Evolutionary conservation across 352 stramenopile genomes (phyloP), one percentile per base, ranked within the genome.

Genomic region (Globisporangium cystogenes): DNA sequence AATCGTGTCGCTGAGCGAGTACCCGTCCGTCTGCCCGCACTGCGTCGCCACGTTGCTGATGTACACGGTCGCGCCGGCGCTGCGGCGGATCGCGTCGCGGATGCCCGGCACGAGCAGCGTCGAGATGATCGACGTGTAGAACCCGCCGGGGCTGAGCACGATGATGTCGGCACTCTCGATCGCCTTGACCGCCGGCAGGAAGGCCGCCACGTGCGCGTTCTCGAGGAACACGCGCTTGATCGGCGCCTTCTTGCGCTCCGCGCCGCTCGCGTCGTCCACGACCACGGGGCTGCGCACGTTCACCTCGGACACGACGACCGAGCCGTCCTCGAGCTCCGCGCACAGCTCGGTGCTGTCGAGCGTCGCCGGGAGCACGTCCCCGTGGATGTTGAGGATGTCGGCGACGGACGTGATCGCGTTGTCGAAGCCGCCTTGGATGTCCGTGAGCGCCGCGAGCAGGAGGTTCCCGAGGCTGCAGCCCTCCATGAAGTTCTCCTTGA

Each of bases 101-200:
- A 94, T 91, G 12, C 83, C 83, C 24, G 83, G 83, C 3, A 92
- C 83, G 7, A 94, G 60, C 20, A 94, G 61, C 18, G 81, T 84
- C 15, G 81, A 67, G 52, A 92, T 90, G 45, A 94, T 94, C 14
- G 83, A 94, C 45, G 83, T 92, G 67, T 92, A 94, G 51, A 94
- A 94, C 11, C 79, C 83, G 1, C 83, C 83, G 20, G 81, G 81
- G 18, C 76, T 89, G 36, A 94, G 68, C 36, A 94, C 69, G 26
- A 92, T 91, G 51, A 94, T 84, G 48, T 94, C 83, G n/a, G 83
- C 83, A 12, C 83, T 83, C 58, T 92, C 77, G 43, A 94, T 92
- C 14, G 83, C 81, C 33, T 76, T 69, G n/a, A 94, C 79, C 0
- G 83, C 83, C 5, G 76, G 79, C 1, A 78, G 58, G 40, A 90